Evolutionary conservation across 148 eudicot genomes (phyloP), one percentile per base, ranked within the genome.

Genomic region (Vaccinium macrocarpon): DNA sequence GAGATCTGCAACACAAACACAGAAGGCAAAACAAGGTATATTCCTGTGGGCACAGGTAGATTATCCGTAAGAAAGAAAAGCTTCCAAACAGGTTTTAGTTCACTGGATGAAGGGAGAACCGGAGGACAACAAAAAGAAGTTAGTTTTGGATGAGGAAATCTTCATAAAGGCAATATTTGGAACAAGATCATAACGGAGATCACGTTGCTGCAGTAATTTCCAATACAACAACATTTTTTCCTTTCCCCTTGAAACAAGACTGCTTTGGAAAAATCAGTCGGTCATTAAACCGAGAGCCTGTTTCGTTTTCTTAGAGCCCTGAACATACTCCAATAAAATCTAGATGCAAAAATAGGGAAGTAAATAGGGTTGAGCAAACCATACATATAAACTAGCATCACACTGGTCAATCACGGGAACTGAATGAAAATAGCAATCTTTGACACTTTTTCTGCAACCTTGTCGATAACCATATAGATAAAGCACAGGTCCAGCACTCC

Each of bases 331-430:
- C 48, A 53, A n/a, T 46, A 19, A 8, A 70, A 85, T 23, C 75
- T 18, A 81, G 12, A 46, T 18, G 64, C 59, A 68, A 74, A 46
- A 50, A 48, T 81, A 19, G 42, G 25, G 8, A 35, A 70, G 7
- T 29, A 72, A 7, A 29, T 16, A 68, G 27, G 38, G 19, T 8
- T 74, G 66, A 56, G 66, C 50, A 74, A 55, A 87, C 35, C 96
- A 90, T 89, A 96, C 99, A 87, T 95, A 97, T 35, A 97, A 84
- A 91, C 93, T 95, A 80, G 93, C 91, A 84, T 97, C 98, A 79
- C 99, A 97, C 52, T 90, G 91, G 88, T 97, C 98, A 81, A 94
- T 86, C 49, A 94, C 91, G 8, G 97, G 98, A 25, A 61, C 50
- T 21, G 98, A 94, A 74, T 83, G 78, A 78, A 97, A 95, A 81